Percentiles rank a stretch among this genome's conserved stretches.
These are phyloP conservation scores for Wickerhamiella azymoides DNA, from an alignment of 805 yeast species.

Conservation along the genomic window DNA sequence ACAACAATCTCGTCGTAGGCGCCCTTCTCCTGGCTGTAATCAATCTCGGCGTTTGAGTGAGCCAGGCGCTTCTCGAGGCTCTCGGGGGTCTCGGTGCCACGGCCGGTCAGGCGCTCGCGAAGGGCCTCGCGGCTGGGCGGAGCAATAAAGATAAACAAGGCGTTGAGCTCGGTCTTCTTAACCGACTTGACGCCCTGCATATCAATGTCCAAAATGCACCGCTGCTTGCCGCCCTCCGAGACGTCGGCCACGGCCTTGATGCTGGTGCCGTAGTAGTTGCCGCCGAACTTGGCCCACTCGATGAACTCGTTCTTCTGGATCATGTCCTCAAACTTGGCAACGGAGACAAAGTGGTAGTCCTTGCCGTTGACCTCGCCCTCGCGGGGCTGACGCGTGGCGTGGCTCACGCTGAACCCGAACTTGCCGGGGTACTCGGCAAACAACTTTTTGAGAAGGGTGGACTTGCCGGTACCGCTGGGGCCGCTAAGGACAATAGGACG, in stretches of 20 bases:
- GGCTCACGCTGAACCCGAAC: slow-evolving; percentile 89
- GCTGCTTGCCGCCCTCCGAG: slow-evolving; percentile 39
- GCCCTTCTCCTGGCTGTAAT: slow-evolving; percentile 65
- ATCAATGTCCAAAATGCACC: slow-evolving; percentile 90
- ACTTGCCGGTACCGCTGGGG: slow-evolving; percentile 91
- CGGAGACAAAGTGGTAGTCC: slow-evolving; percentile 78
- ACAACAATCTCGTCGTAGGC: slow-evolving; percentile 84
- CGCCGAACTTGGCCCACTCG: slow-evolving; percentile 97
- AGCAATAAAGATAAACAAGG: slow-evolving; percentile 73
- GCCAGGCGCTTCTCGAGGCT: slow-evolving; percentile 67
- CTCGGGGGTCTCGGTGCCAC: slow-evolving; percentile 93
- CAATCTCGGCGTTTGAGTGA: slow-evolving; percentile 83
- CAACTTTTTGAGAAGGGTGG: slow-evolving; percentile 78
- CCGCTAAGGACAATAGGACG: slow-evolving; percentile 95
- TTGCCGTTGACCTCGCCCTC: slow-evolving; percentile 79
- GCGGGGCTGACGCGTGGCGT: slow-evolving; percentile 86
- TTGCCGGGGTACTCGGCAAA: slow-evolving; percentile 79
- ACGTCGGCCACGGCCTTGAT: slow-evolving; percentile 73
- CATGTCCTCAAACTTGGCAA: slow-evolving; percentile 63
- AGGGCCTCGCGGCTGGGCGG: slow-evolving; percentile 85
- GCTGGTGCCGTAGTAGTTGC: slow-evolving; percentile 94
- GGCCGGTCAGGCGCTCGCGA: slow-evolving; percentile 57
- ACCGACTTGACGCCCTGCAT: slow-evolving; percentile 98
- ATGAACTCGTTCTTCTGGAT: slow-evolving; percentile 67
- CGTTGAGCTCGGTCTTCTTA: slow-evolving; percentile 66